Percentiles rank a stretch among this genome's conserved stretches.
Conservation (phyloP, 148 eudicot species). For the Agrostemma githago region DNA sequence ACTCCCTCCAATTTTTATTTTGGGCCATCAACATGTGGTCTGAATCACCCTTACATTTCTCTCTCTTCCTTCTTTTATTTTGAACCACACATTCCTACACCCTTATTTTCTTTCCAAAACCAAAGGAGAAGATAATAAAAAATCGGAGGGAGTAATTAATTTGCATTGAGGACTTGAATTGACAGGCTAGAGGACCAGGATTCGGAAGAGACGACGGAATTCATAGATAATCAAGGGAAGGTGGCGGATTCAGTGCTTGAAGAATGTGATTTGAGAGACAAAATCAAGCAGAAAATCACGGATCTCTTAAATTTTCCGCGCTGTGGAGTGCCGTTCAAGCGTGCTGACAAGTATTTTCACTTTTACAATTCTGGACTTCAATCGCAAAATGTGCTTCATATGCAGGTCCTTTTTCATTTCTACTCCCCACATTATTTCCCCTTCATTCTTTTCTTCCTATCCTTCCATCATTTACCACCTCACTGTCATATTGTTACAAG, state of each 20-base stretch:
- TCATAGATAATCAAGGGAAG: slow-evolving; percentile 68
- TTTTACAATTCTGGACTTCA: slow-evolving; percentile 87
- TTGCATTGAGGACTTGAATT: neutral
- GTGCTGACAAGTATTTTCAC: slow-evolving; percentile 71
- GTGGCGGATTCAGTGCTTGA: slow-evolving; percentile 66
- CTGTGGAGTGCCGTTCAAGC: slow-evolving; percentile 61
- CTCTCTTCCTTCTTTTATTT: no score
- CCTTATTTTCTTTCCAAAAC: no score
- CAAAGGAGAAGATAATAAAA: no score
- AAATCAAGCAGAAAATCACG: slow-evolving; percentile 57
- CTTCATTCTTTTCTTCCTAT: neutral
- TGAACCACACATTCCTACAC: no score
- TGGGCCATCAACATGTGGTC: no score
- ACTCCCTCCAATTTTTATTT: no score
- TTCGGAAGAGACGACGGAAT: slow-evolving; percentile 71
- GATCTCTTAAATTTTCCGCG: slow-evolving; percentile 68
- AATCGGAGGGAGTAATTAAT: no score
- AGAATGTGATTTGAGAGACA: slow-evolving; percentile 67
- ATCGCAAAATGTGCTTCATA: slow-evolving; percentile 70
- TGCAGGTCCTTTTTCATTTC: slow-evolving; percentile 84
- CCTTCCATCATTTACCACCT: neutral
- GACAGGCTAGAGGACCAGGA: slow-evolving; percentile 93
- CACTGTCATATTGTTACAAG: no score
- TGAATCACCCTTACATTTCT: no score
- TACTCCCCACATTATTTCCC: neutral